Percentiles rank a stretch among this genome's conserved stretches.
These are phyloP conservation scores for Spathaspora passalidarum DNA, from an alignment of 805 yeast genomes.

Conservation along the genomic window DNA sequence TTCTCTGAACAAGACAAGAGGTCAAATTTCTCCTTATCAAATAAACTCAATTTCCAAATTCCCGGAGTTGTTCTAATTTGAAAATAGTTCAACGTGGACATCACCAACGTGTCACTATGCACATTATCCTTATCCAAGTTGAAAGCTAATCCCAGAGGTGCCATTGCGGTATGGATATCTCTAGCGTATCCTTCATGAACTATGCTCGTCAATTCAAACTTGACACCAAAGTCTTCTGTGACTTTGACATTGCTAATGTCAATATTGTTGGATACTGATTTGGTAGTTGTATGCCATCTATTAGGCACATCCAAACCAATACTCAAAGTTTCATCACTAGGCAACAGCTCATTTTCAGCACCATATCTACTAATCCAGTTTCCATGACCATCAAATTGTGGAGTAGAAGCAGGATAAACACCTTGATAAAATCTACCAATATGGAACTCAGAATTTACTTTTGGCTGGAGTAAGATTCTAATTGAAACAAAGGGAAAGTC, in stretches of 20 bases:
- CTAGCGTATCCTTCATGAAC: slow-evolving; percentile 70
- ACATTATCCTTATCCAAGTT: slow-evolving; percentile 22
- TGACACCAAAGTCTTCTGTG: slow-evolving; percentile 46
- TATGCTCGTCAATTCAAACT: slow-evolving; percentile 50
- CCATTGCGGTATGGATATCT: slow-evolving; percentile 33
- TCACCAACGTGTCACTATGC: slow-evolving; percentile 60
- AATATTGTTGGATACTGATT: slow-evolving; percentile 32
- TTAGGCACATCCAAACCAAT: slow-evolving; percentile 58
- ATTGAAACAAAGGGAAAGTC: slow-evolving; percentile 50
- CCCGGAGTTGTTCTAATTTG: slow-evolving; percentile 80
- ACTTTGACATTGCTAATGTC: slow-evolving; percentile 64
- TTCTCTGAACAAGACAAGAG: slow-evolving; percentile 41
- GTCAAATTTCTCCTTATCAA: slow-evolving; percentile 13
- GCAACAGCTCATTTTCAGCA: slow-evolving; percentile 45
- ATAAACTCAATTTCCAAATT: slow-evolving; percentile 50
- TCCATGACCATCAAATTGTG: slow-evolving; percentile 28
- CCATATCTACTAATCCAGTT: slow-evolving; percentile 14
- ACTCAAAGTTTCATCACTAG: slow-evolving; percentile 45
- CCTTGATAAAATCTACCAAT: slow-evolving; percentile 61
- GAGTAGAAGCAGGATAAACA: slow-evolving; percentile 30
- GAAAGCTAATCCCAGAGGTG: slow-evolving; percentile 54
- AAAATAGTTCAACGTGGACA: slow-evolving; percentile 81
- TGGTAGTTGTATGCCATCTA: slow-evolving; percentile 64
- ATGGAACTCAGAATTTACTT: slow-evolving; percentile 36
- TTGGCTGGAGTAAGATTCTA: slow-evolving; percentile 59